Base-by-base conservation (phyloP, 306 rosid genomes). In the peach (Prunus persica) region DNA sequence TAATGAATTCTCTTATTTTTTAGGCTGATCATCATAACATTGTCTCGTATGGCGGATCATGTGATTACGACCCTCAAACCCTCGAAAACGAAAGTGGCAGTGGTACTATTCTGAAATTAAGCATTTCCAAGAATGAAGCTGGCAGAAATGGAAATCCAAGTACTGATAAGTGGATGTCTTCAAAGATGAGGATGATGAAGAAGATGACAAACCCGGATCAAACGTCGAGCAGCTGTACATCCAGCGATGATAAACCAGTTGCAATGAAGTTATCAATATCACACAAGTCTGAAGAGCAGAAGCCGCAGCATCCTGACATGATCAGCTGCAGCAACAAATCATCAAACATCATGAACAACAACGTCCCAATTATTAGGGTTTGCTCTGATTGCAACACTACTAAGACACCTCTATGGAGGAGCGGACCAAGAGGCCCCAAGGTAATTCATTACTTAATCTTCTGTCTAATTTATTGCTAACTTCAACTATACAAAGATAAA, bases 381-480 rank as follows among this genome's bases (percentile, higher is more conserved):
- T 95, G 98, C 77, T 62, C 96, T 47, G 98, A 95, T 67, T 95
- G 98, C 62, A 87, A 90, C 88, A 92, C 98, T 68, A 92, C 97
- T 2, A 95, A 90, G 81, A 95, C 98, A 69, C 98, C 98, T 74
- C 96, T 95, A 1, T 95, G 98, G 98, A 95, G 98, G 74, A 90
- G 97, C 82, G 98, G 98, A 67, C 98, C 98, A 11, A 89, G 88
- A 84, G 98, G 98, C 57, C 98, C 98, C 15, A 94, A 94, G 98
- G 98, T 91, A 89, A 65, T 14, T 60, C 60, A 13, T 22, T n/a
- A 7, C 32, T 24, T 67, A 4, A 43, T 43, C 13, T 65, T 38
- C 25, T 32, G 8, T 11, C 38, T 49, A 5, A 27, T 69, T 7
- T 27, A 18, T 69, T 49, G 11, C 38, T 49, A 13, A 49, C 18